These are phyloP conservation scores for Agaricales sp. DNA, from an alignment of 1,284 basidiomycete species.

Conservation along the genomic window DNA sequence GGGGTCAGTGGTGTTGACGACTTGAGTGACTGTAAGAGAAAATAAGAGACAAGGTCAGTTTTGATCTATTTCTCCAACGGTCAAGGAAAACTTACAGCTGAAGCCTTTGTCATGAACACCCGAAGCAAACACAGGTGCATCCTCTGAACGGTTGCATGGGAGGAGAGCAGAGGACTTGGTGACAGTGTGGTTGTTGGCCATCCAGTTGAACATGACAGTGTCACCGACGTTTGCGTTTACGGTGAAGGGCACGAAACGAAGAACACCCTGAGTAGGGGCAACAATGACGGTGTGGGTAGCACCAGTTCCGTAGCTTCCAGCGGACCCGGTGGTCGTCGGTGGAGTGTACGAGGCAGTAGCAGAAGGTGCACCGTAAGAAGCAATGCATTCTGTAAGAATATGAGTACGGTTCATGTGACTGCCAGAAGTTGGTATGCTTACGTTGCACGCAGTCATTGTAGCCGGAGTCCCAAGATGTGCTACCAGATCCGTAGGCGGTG, in stretches of 20 bases:
- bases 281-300: conserved; percentile 66
- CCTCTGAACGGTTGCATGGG: conserved; percentile 57
- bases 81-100: conserved; percentile 31
- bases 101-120: conserved; percentile 54
- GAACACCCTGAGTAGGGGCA: conserved; percentile 62
- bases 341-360: conserved; percentile 28
- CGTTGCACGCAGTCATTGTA: conserved; percentile 66
- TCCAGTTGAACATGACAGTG: conserved; percentile 66
- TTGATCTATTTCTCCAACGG: neutral
- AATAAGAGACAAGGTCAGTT: conserved; percentile 3
- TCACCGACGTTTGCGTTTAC: conserved; percentile 67
- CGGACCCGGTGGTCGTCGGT: conserved; percentile 24
- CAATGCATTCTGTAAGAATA: conserved; percentile 45
- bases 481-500: conserved; percentile 57
- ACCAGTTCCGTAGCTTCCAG: conserved; percentile 32
- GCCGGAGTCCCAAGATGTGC: conserved; percentile 42
- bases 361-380: conserved; percentile 37
- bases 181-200: conserved; percentile 66
- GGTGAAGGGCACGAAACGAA: conserved; percentile 65
- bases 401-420: conserved; percentile 2
- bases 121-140: conserved; percentile 47
- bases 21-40: conserved; percentile 40
- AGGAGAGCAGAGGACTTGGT: conserved; percentile 57
- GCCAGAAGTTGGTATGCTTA: conserved; percentile 21
- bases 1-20: conserved; percentile 61